Base-by-base conservation (phyloP, 108 stramenopile genomes). In the Stephanodiscus minutulus region DNA sequence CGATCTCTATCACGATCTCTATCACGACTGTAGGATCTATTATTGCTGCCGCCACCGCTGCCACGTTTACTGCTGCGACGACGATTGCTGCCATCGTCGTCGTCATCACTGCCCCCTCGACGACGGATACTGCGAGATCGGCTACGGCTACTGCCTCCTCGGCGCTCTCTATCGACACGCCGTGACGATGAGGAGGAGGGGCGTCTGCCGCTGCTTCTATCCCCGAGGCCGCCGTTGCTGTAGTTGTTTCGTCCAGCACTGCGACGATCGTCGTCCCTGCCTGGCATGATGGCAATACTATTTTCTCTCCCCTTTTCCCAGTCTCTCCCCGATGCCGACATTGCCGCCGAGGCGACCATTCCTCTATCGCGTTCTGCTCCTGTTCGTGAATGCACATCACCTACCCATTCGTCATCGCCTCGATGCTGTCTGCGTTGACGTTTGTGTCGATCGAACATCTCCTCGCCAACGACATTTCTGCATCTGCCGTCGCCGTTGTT, bases 11-110 rank as follows among this genome's bases (percentile, higher is more conserved):
- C 52, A 53, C 52, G 52, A 52, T 8, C 27, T 13, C 54, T 25
- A 56, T 56, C 55, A 6, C 27, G 55, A 28, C 55, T 56, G 55
- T 56, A 56, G 55, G 55, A 56, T 56, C 55, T 25, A 27, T 56
- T 3, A 56, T 13, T 7, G 29, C 27, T 28, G 17, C 29, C 27
- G 29, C 55, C 55, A 28, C 55, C 55, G 0, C 27, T 27, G 29
- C 55, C 15, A 28, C 55, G 29, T 13, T 17, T 56, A 28, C 52
- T 24, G 27, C 52, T 53, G 22, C 52, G 52, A 15, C 15, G 43
- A 15, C 15, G 13, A 17, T 44, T 44, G 43, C 55, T 25, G 11
- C 31, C 17, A 56, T 28, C 17, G 5, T 27, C 25, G 20, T 56
- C 55, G 15, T 29, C 55, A 12, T 29, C 55, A 27, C 27, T 27